Base-by-base conservation (phyloP, 1,284 basidiomycete genomes). In the Ceratorhiza oryzae-sativae region DNA sequence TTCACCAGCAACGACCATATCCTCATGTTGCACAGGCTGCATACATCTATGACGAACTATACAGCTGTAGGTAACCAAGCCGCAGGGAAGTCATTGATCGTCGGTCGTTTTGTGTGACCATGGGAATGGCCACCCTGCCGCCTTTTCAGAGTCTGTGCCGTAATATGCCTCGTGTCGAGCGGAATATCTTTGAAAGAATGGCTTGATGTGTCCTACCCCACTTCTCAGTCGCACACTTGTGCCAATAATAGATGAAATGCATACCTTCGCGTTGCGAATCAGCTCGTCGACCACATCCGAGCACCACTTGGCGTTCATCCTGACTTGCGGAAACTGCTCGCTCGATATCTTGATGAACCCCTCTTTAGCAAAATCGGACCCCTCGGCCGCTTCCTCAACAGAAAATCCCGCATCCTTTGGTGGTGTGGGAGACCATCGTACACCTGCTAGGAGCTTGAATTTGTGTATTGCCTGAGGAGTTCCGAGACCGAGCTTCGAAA, bases 281-380 rank as follows among this genome's bases (percentile, higher is more conserved):
- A 96, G 81, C 73, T 85, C 82, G 77, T 94, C 90, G 62, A 96
- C 79, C 10, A 87, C 85, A 77, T 95, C 93, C 76, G 90, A 91
- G 25, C 88, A 90, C 88, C 91, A 93, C 79, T 94, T 94, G 76
- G 94, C 80, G 80, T 96, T 96, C 90, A 92, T 90, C 27, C 87
- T 84, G 0, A 88, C 85, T 75, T 87, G 84, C 2, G 88, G 87
- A 79, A 93, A 94, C 78, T 91, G 87, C 77, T 95, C 94, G 78
- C 91, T 93, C 0, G 91, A 86, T 72, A 96, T 92, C 81, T 94
- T 94, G 79, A 96, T 83, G 80, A 86, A 95, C 9, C 93, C 93
- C 71, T 92, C 80, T 41, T 81, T 42, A 5, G 53, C 73, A 36
- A 58, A 55, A 32, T 61, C 41, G n/a, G 55, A 60, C 18, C 30